Evolutionary conservation across 2,329 filamentous ascomycete genomes (phyloP).

Genomic region (Macrophomina pseudophaseolina): DNA sequence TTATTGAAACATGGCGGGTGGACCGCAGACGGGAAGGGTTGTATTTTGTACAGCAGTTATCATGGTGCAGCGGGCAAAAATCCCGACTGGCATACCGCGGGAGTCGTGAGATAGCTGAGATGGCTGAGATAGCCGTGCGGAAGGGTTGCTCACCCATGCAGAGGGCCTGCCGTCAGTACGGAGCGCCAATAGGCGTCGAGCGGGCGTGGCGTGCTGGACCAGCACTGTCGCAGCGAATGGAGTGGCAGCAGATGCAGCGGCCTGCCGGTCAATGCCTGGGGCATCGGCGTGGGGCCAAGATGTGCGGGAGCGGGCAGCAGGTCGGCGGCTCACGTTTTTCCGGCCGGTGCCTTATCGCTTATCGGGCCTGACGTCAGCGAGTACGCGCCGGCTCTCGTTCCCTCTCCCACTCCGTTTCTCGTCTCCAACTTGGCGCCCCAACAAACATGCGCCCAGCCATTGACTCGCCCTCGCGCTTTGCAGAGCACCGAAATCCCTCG

Average conservation of each 20-base stretch:
- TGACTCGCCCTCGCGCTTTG: slow-evolving; percentile 22
- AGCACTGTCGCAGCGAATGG: too few relatives aligned
- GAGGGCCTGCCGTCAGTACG: neutral
- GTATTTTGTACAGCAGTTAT: neutral
- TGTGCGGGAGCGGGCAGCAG: neutral
- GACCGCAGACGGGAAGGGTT: neutral
- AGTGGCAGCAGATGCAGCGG: neutral
- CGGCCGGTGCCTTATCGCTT: slow-evolving; percentile 16
- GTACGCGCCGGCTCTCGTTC: too few relatives aligned
- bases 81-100: neutral
- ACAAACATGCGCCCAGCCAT: neutral
- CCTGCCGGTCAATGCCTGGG: too few relatives aligned
- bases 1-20: neutral
- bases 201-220: too few relatives aligned
- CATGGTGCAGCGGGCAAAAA: neutral
- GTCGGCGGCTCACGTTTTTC: neutral
- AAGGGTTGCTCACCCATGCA: neutral
- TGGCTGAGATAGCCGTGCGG: neutral
- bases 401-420: neutral
- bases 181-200: too few relatives aligned
- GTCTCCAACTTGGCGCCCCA: neutral
- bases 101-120: neutral
- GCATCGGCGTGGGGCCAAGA: too few relatives aligned
- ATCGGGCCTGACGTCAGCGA: neutral
- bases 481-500: slow-evolving; percentile 8